Evolutionary conservation across 495 filamentous ascomycete genomes (phyloP).

Genomic region (Staphylotrichum longicolle): DNA sequence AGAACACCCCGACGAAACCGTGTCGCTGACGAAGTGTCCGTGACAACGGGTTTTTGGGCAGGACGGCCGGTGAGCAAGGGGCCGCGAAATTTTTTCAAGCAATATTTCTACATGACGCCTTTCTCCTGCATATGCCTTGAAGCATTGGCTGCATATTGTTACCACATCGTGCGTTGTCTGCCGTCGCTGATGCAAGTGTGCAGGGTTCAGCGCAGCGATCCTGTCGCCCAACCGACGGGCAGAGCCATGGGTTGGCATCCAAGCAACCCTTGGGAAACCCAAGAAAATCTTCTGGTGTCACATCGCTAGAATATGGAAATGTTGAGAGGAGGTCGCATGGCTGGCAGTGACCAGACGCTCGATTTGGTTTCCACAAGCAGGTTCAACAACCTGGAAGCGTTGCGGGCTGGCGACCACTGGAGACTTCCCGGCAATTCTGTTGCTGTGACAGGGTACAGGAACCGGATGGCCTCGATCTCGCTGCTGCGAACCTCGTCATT

Average conservation of each 20-base stretch:
- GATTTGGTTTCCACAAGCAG: neutral
- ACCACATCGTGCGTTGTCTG: slow-evolving; percentile 15
- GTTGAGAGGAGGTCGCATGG: no score
- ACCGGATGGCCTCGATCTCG: neutral
- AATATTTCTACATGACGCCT: slow-evolving; percentile 13
- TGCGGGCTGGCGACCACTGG: neutral
- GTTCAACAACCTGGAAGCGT: neutral
- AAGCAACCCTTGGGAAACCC: neutral
- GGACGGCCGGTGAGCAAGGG: slow-evolving; percentile 4
- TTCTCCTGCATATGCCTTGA: slow-evolving; percentile 14
- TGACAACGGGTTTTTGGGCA: neutral
- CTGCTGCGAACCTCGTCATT: neutral
- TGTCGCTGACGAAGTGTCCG: neutral
- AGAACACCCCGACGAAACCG: neutral
- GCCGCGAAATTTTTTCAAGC: slow-evolving; percentile 2
- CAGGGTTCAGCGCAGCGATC: slow-evolving; percentile 13
- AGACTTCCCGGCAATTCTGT: no score
- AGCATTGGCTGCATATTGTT: slow-evolving; percentile 13
- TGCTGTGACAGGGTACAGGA: neutral
- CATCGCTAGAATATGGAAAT: no score
- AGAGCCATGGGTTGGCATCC: slow-evolving; percentile 9
- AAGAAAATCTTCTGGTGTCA: neutral
- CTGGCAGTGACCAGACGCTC: neutral
- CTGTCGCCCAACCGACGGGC: slow-evolving; percentile 2
- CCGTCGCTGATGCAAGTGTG: slow-evolving; percentile 20